A percentile compares a stretch with the other conserved stretches of the same genome.
phyloP scores from a whole-genome alignment of 2,329 filamentous ascomycete species.

The Aspergillus ochraceoroseus region DNA sequence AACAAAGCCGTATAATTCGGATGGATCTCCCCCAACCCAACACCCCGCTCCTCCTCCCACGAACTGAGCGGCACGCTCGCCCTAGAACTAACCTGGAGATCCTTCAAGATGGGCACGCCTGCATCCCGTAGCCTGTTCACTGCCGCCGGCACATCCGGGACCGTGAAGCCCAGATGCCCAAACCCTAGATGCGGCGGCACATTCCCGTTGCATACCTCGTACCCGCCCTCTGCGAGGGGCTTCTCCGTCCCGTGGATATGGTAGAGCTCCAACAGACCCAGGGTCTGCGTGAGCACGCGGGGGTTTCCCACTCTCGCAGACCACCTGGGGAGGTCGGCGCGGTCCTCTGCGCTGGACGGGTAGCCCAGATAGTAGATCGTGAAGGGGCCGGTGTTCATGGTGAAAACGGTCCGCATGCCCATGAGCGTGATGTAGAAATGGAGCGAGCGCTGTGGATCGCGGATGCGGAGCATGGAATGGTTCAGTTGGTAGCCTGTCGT shows the following conservation, averaged over 20 bases:
- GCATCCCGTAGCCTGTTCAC: constrained; percentile 27
- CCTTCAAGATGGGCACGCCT: constrained; percentile 36
- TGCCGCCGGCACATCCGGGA: constrained; percentile 33
- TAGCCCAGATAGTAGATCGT: constrained; percentile 42
- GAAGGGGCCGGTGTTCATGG: constrained; percentile 39
- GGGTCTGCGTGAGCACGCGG: constrained; percentile 28
- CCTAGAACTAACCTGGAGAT: constrained; percentile 29
- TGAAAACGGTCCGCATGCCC: constrained; percentile 41
- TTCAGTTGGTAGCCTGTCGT: constrained; percentile 38
- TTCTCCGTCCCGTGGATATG: constrained; percentile 37
- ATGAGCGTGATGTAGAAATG: constrained; percentile 39
- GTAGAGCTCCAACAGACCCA: constrained; percentile 37
- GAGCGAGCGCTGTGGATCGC: constrained; percentile 32
- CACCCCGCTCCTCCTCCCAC: constrained; percentile 34
- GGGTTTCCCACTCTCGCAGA: constrained; percentile 27
- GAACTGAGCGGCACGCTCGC: constrained; percentile 31
- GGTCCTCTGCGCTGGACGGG: constrained; percentile 29
- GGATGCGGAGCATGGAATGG: constrained; percentile 38
- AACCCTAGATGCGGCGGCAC: constrained; percentile 36
- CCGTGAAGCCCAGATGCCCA: constrained; percentile 38
- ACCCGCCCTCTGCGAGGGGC: constrained; percentile 14
- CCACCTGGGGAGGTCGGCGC: constrained; percentile 28
- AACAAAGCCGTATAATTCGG: constrained; percentile 33
- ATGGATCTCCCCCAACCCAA: constrained; percentile 34
- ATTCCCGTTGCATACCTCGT: constrained; percentile 31